These are phyloP conservation scores for Luffa acutangula DNA, from an alignment of 306 rosid species.

Conservation along the genomic window DNA sequence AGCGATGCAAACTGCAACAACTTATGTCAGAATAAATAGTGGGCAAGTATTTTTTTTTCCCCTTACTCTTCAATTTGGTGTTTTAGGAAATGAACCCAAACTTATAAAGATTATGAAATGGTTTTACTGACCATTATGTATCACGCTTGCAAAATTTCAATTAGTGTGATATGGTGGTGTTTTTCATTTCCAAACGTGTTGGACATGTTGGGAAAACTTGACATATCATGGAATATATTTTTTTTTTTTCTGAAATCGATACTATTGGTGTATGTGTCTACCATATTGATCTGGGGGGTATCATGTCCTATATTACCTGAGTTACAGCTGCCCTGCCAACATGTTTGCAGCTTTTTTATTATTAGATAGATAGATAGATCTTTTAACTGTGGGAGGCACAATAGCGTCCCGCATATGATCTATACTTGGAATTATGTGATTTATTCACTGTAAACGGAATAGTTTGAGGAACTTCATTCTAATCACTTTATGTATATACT, in stretches of 20 bases:
- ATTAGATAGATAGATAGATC: background rate
- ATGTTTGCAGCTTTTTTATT: background rate
- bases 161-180: background rate
- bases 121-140: background rate
- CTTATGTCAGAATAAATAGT: background rate
- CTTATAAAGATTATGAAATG: background rate
- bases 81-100: background rate
- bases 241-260: background rate
- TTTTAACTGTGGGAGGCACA: background rate
- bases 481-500: slow-evolving; percentile 14
- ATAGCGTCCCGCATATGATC: background rate
- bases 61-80: background rate
- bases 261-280: background rate
- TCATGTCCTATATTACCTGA: background rate
- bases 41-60: background rate
- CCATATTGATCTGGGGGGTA: background rate
- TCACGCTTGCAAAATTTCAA: background rate
- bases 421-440: background rate
- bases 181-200: background rate
- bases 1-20: background rate
- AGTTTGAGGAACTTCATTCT: background rate
- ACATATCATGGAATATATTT: background rate
- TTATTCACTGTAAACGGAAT: background rate
- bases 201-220: background rate
- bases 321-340: background rate